Percentiles rank a stretch among this genome's conserved stretches.
phyloP scores from a whole-genome alignment of 164 flowering plant species.

The Tinospora cordifolia region DNA sequence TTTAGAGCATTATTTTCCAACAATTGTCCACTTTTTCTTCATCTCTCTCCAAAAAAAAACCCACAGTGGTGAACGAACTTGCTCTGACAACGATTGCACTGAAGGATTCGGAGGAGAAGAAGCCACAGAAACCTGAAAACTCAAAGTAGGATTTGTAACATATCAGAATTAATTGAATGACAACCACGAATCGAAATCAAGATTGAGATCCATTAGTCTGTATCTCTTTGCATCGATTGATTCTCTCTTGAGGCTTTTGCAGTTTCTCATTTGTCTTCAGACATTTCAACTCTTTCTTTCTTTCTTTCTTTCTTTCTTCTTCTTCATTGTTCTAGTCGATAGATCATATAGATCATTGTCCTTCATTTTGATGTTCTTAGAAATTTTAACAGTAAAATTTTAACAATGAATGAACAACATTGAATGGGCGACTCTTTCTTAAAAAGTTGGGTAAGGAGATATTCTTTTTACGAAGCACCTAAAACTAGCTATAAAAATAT shows the following conservation, averaged over 20 bases:
- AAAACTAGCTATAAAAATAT: no score
- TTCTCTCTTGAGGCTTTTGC: background rate
- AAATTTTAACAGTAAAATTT: no score
- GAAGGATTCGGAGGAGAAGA: slow-evolving; percentile 6
- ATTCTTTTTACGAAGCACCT: no score
- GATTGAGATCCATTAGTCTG: slow-evolving; percentile 41
- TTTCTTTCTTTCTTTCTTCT: no score
- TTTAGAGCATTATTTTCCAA: no score
- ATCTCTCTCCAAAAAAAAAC: slow-evolving; percentile 46
- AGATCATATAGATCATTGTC: no score
- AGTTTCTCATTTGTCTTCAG: slow-evolving; percentile 16
- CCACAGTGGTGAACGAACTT: slow-evolving; percentile 74
- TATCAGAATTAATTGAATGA: slow-evolving; percentile 49
- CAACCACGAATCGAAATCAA: slow-evolving; percentile 57
- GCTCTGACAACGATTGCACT: slow-evolving; percentile 34
- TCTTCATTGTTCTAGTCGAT: no score
- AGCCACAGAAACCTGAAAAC: slow-evolving; percentile 17
- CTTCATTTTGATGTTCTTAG: no score
- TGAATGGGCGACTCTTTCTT: no score
- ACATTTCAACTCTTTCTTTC: slow-evolving; percentile 7
- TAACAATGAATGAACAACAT: no score
- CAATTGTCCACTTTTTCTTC: slow-evolving; percentile 23
- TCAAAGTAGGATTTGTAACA: slow-evolving; percentile 36
- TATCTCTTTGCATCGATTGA: slow-evolving; percentile 8
- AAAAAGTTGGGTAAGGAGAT: no score